These are phyloP conservation scores for Talaromyces thailandensis DNA, from an alignment of 495 filamentous ascomycete genomes.

Conservation along the genomic window DNA sequence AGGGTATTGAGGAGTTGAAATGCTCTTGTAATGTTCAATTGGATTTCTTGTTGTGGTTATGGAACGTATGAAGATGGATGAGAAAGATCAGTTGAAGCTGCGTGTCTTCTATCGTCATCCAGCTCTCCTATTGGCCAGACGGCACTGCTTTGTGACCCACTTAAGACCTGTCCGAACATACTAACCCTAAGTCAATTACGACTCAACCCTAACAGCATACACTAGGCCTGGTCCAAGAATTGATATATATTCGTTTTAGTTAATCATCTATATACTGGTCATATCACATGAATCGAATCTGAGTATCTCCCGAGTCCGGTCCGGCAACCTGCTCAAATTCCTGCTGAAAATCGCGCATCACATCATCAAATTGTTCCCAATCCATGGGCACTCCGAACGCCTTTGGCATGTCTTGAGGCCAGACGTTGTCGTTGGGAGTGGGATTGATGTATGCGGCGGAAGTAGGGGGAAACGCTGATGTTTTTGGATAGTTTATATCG, in stretches of 20 bases:
- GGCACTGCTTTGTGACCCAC: neutral
- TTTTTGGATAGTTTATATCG: slow-evolving; percentile 7
- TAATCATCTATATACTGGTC: neutral
- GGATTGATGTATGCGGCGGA: neutral
- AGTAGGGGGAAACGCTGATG: neutral
- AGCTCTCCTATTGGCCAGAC: neutral
- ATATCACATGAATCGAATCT: slow-evolving; percentile 1
- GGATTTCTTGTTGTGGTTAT: neutral
- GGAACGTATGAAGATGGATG: neutral
- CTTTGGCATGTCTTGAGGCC: neutral
- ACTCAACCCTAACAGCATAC: neutral
- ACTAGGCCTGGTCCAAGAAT: neutral
- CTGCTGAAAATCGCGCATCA: slow-evolving; percentile 42
- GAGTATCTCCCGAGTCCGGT: slow-evolving; percentile 13
- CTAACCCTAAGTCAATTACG: neutral
- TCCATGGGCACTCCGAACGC: slow-evolving; percentile 13
- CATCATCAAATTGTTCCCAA: slow-evolving; percentile 42
- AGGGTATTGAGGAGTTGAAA: neutral
- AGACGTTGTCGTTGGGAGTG: neutral
- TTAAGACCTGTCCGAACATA: neutral
- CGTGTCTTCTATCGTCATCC: slow-evolving; percentile 6
- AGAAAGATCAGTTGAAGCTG: slow-evolving; percentile 3
- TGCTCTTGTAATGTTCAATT: neutral
- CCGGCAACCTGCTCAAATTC: slow-evolving; percentile 22
- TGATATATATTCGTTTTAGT: neutral